Percentiles rank a stretch among this genome's conserved stretches.
Evolutionary conservation across 2,329 filamentous ascomycete genomes (phyloP).

Genomic region (Zymoseptoria crescenta): DNA sequence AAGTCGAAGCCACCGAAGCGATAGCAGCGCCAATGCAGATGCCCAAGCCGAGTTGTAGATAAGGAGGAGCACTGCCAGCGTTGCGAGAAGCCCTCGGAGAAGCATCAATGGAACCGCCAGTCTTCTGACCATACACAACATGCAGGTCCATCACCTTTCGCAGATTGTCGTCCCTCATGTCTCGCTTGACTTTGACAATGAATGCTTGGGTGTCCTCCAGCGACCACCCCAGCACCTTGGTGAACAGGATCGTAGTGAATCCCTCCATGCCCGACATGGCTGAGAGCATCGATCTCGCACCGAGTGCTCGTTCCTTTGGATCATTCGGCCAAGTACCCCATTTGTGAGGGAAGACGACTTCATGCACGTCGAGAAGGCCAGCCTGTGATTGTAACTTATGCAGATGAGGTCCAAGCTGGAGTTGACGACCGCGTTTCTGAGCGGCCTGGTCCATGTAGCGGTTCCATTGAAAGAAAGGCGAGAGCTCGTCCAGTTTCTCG

Average conservation of each 20-base stretch:
- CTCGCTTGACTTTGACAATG: conserved; percentile 10
- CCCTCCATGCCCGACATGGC: conserved; percentile 25
- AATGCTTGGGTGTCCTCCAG: conserved; percentile 19
- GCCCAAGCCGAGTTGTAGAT: neutral
- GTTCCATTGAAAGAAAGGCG: conserved; percentile 13
- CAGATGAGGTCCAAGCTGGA: conserved; percentile 16
- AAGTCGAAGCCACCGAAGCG: neutral
- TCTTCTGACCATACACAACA: conserved; percentile 14
- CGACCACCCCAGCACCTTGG: conserved; percentile 20
- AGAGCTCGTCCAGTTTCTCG: conserved; percentile 6
- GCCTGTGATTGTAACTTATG: conserved; percentile 8
- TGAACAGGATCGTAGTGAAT: conserved; percentile 24
- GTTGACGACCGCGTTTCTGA: conserved; percentile 9
- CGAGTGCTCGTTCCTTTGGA: conserved; percentile 13
- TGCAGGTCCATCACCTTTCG: conserved; percentile 16
- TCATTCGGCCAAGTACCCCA: conserved; percentile 16
- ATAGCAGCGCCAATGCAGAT: neutral
- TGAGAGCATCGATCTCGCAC: conserved; percentile 19
- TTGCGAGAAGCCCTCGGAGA: neutral
- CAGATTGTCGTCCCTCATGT: conserved; percentile 13
- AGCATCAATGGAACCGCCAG: neutral
- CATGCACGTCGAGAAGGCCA: conserved; percentile 5
- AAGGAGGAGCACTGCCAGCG: neutral
- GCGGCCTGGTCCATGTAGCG: conserved; percentile 15
- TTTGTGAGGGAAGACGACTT: conserved; percentile 13